phyloP scores from a whole-genome alignment of 1,284 basidiomycete genomes.

The Microbotryum silenes-acaulis region DNA sequence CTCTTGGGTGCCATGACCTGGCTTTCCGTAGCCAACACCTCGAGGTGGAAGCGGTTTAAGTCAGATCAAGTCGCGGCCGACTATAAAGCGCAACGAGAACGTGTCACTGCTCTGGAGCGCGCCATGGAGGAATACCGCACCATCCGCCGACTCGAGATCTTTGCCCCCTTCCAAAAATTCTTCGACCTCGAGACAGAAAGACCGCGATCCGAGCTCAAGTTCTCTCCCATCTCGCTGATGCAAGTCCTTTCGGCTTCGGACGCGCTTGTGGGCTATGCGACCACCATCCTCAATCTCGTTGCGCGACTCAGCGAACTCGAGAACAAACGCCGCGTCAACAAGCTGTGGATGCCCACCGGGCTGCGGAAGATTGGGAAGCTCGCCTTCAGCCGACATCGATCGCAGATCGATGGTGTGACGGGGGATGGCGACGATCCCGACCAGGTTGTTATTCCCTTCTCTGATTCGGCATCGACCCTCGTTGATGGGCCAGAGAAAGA shows the following conservation, averaged over 20 bases:
- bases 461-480: too few species aligned
- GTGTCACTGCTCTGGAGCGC: conserved; percentile 42
- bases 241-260: conserved; percentile 48
- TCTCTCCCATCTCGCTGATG: conserved; percentile 46
- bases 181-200: conserved; percentile 41
- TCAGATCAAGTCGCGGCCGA: conserved; percentile 36
- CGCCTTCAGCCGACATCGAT: background rate
- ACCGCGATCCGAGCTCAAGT: conserved; percentile 25
- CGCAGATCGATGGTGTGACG: too few species aligned
- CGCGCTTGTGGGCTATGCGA: conserved; percentile 45
- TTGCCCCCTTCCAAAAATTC: conserved; percentile 47
- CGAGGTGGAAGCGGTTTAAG: conserved; percentile 43
- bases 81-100: conserved; percentile 29
- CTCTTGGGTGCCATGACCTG: conserved; percentile 22
- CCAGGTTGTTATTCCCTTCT: conserved; percentile 10
- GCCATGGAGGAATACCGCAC: conserved; percentile 46
- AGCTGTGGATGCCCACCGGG: conserved; percentile 51
- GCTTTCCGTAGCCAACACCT: conserved; percentile 35
- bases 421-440: conserved; percentile 34
- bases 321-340: conserved; percentile 42
- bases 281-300: conserved; percentile 47
- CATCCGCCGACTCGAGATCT: conserved; percentile 44
- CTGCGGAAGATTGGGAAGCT: conserved; percentile 45
- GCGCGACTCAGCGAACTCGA: conserved; percentile 46
- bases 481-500: background rate